A percentile compares a stretch with the other conserved stretches of the same genome.
phyloP scores from a whole-genome alignment of 768 basidiomycete species.

The Wakefieldia striispora region DNA sequence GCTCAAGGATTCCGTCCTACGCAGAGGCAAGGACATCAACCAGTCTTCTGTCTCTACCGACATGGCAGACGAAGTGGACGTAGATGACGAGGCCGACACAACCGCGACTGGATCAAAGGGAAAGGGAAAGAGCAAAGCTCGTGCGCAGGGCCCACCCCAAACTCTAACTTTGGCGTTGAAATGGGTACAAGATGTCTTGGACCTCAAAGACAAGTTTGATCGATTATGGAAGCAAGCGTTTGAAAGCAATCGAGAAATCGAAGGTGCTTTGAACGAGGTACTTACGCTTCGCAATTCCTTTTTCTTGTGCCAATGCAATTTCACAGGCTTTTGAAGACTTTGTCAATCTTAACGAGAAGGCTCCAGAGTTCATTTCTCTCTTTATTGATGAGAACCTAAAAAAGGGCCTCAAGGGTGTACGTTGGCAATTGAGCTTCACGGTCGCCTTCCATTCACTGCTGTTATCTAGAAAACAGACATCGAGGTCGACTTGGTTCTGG shows the following conservation, averaged over 20 bases:
- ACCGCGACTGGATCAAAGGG: constrained; percentile 37
- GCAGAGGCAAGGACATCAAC: constrained; percentile 80
- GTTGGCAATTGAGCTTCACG: constrained; percentile 27
- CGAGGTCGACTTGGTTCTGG: constrained; percentile 86
- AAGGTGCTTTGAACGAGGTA: constrained; percentile 85
- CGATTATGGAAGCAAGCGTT: constrained; percentile 69
- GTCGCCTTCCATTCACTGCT: not conserved
- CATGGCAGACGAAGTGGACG: constrained; percentile 32
- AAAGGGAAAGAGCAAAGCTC: constrained; percentile 58
- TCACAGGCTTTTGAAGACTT: constrained; percentile 87
- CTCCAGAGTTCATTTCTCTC: constrained; percentile 92
- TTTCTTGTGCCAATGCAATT: constrained; percentile 2
- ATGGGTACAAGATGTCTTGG: constrained; percentile 92
- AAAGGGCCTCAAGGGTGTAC: constrained; percentile 90
- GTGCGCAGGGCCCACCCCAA: constrained; percentile 38
- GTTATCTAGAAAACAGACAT: constrained; percentile 81
- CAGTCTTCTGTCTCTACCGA: constrained; percentile 48
- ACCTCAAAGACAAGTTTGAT: constrained; percentile 92
- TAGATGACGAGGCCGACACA: constrained; percentile 37
- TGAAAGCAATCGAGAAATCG: constrained; percentile 68
- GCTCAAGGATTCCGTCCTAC: constrained; percentile 68
- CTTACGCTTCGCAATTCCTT: constrained; percentile 5
- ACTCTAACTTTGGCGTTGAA: constrained; percentile 65
- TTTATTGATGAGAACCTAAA: constrained; percentile 97
- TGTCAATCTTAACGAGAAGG: constrained; percentile 82